Evolutionary conservation across 768 basidiomycete genomes (phyloP), one percentile per base, ranked within the genome.

Genomic region (Lentinula aciculospora): DNA sequence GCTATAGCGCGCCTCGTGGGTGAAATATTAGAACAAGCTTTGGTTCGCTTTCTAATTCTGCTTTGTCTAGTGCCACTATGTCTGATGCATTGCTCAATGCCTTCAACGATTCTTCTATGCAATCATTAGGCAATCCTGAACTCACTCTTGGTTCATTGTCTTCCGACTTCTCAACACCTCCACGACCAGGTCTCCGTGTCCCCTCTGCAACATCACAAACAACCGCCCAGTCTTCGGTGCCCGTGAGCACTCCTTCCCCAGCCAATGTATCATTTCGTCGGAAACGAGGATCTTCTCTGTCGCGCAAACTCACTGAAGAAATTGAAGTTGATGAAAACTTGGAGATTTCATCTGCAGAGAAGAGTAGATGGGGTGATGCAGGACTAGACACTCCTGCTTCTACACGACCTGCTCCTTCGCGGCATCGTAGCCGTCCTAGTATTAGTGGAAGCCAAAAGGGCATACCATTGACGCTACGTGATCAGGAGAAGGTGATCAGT

Each of bases 401-500:
- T 7, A 64, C 66, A 13, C 76, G 80, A 15, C 70, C 75, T 21
- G 82, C 23, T 3, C 17, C 53, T 5, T 55, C 53, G 17, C 19
- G 40, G 21, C 45, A 81, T 66, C 77, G 78, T 27, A 64, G 65
- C n/a, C 63, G 71, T 19, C 67, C 70, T 57, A 65, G 74, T 19
- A 70, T 69, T 28, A 71, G 72, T 10, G 71, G 72, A 13, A 70
- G 68, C 12, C 72, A 70, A 8, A 80, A 80, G 64, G 77, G 74
- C 8, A 68, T 69, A 0, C 74, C 83, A 15, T 80, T 97, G 63
- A 96, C 95, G 0, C 78, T 99, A 13, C 82, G 94, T 7, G 96
- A 98, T 68, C 96, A 99, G 71, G 95, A 98, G 73, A 96, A 98
- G 81, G 96, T 92, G 39, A 13, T 19, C 23, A 6, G 15, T n/a